Evolutionary conservation across 495 filamentous ascomycete genomes (phyloP), one percentile per base, ranked within the genome.

Genomic region (Oleoguttula mirabilis): DNA sequence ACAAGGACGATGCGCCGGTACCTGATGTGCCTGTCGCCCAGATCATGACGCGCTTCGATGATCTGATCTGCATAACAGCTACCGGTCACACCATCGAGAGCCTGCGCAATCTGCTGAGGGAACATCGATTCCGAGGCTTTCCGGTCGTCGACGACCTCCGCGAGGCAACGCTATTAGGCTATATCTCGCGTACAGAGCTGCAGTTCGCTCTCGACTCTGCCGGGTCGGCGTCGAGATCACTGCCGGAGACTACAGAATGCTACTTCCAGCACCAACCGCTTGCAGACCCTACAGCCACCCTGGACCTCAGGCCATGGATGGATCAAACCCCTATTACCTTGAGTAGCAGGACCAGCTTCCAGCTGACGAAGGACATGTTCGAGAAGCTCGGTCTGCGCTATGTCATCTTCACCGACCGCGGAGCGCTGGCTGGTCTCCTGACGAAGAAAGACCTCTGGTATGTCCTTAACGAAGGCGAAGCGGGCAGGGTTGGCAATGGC

Each of bases 381-480:
- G 84, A 92, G 63, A 87, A 86, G 55, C 71, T 98, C 5, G 90
- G 90, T 15, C 60, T 98, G 32, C 72, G 88, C 25, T 95, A 96
- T 61, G 78, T 98, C 3, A 60, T 96, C 2, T 94, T 96, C 61
- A 71, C 72, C 30, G 80, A 92, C 39, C 73, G 77, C 48, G 92
- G 90, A 7, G 69, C 76, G 23, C 59, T 98, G 30, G 78, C 83
- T 58, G 90, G 90, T 1, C 56, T 98, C 34, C 61, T 96, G 51
- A 98, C 92, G 16, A 96, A 96, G 70, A 96, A 98, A 66, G 90
- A 98, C 63, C 78, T 94, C n/a, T 95, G 86, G 82, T 85, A 82
- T 53, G 76, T 94, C 15, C 64, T 98, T 10, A 87, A 93, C 57
- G 82, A 81, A 16, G 75, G 78, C 12, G 81, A 87, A 51, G 79